Evolutionary conservation across 1,284 basidiomycete genomes (phyloP), one percentile per base, ranked within the genome.

Genomic region (Xanthoconium separans): DNA sequence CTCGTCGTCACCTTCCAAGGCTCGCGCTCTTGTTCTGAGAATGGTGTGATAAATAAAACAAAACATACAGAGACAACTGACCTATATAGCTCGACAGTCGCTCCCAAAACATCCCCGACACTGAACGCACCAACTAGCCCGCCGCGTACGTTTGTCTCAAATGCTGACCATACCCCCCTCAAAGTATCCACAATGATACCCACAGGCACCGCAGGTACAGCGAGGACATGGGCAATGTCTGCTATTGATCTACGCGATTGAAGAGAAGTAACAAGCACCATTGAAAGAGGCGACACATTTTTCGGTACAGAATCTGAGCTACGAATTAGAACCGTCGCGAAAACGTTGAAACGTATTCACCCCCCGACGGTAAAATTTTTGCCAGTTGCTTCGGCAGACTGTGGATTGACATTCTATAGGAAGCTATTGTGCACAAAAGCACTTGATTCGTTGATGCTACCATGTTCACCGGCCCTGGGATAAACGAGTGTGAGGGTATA

Each of bases 71-170:
- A 33, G 39, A 40, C 10, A 22, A 58, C 73, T 51, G 60, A 83
- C 82, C 73, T 74, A 61, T 86, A 87, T 16, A 84, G 66, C 59
- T 85, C 84, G 20, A 82, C 73, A 3, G 75, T 74, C 18, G 80
- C 66, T 1, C 84, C 84, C 29, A 87, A 54, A 33, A 83, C 65
- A 48, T 82, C 78, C 58, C 72, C 70, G 4, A 72, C 75, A 42
- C 51, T 53, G 47, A 74, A 47, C 65, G 64, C 51, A 65, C 65
- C 37, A 65, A 60, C 44, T 69, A 56, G 36, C 15, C 73, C 74
- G 44, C 70, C 71, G 31, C 72, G 66, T 39, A 67, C 58, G 33
- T 64, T 70, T 36, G 53, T 62, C 54, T 81, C 78, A 49, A 82
- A 66, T 9, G 78, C 66, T 5, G 67, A 57, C 54, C 81, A 70